These are phyloP conservation scores for Trametes sp. DNA, from an alignment of 1,284 basidiomycete species.

Conservation along the genomic window DNA sequence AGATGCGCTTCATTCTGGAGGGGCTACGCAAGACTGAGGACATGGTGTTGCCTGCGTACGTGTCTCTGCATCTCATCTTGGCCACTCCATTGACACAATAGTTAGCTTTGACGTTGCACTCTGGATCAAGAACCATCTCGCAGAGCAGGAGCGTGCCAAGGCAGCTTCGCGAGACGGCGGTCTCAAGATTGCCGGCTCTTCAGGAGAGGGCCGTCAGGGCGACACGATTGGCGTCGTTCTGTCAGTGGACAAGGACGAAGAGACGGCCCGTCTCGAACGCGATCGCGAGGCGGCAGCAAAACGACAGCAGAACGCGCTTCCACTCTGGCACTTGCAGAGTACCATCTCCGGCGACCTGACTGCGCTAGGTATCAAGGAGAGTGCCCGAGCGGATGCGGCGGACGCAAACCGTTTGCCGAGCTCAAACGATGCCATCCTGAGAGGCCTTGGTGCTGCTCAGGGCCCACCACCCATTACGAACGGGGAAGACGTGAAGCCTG, in stretches of 20 bases:
- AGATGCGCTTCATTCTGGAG: slow-evolving; percentile 88
- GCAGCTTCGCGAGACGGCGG: slow-evolving; percentile 57
- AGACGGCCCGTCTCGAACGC: slow-evolving; percentile 67
- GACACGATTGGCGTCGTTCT: slow-evolving; percentile 83
- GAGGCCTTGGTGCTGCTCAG: slow-evolving; percentile 51
- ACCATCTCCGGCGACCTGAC: slow-evolving; percentile 94
- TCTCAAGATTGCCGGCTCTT: slow-evolving; percentile 77
- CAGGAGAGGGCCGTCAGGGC: slow-evolving; percentile 65
- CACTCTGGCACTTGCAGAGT: slow-evolving; percentile 93
- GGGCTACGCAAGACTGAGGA: slow-evolving; percentile 89
- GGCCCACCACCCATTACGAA: slow-evolving; percentile 42
- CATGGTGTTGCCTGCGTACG: slow-evolving; percentile 81
- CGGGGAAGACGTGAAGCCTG: slow-evolving; percentile 65
- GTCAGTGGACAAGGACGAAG: slow-evolving; percentile 84
- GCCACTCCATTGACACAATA: background rate
- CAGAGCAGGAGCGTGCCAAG: slow-evolving; percentile 59
- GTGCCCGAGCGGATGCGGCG: slow-evolving; percentile 52
- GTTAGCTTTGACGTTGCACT: slow-evolving; percentile 84
- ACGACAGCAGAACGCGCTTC: slow-evolving; percentile 89
- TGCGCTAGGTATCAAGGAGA: slow-evolving; percentile 81
- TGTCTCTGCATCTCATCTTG: slow-evolving; percentile 15
- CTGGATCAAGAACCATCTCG: slow-evolving; percentile 77
- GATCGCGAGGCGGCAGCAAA: slow-evolving; percentile 79
- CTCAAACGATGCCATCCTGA: slow-evolving; percentile 74
- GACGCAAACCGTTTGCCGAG: slow-evolving; percentile 43